Percentiles rank a stretch among this genome's conserved stretches.
These are phyloP conservation scores for Puya raimondii DNA, from an alignment of 176 grass and related monocot genomes.

Conservation along the genomic window DNA sequence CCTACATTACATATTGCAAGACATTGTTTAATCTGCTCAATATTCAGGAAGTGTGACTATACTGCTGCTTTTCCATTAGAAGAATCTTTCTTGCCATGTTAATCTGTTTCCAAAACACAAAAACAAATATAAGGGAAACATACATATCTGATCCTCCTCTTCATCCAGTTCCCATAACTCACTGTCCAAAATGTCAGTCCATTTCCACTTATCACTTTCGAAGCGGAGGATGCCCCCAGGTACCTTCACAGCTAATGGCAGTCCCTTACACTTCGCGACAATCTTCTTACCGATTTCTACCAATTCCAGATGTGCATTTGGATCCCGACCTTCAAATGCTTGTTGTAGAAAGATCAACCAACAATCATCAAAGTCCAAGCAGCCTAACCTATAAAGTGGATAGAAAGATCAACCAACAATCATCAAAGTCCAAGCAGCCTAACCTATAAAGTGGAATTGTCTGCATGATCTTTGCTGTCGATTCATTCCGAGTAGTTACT, in stretches of 20 bases:
- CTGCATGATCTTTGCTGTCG: neutral
- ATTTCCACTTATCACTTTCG: neutral
- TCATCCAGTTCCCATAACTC: slow-evolving; percentile 16
- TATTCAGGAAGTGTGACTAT: too few relatives aligned
- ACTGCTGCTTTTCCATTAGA: too few relatives aligned
- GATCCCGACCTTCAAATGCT: neutral
- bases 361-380: neutral
- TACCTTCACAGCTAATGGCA: neutral
- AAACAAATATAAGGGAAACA: too few relatives aligned
- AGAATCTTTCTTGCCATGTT: too few relatives aligned
- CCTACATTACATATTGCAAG: too few relatives aligned
- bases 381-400: neutral
- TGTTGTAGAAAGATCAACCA: neutral
- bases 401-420: neutral
- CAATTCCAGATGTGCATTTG: neutral
- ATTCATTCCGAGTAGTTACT: neutral
- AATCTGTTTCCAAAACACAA: too few relatives aligned
- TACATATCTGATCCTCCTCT: slow-evolving; percentile 1
- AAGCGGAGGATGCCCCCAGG: neutral
- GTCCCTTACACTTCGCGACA: neutral
- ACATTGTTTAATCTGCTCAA: too few relatives aligned
- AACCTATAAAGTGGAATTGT: neutral
- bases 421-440: neutral
- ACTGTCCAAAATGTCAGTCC: neutral
- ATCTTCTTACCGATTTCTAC: neutral